Evolutionary conservation across 208 protist species (phyloP).

Genomic region (Trypanosoma melophagium): DNA sequence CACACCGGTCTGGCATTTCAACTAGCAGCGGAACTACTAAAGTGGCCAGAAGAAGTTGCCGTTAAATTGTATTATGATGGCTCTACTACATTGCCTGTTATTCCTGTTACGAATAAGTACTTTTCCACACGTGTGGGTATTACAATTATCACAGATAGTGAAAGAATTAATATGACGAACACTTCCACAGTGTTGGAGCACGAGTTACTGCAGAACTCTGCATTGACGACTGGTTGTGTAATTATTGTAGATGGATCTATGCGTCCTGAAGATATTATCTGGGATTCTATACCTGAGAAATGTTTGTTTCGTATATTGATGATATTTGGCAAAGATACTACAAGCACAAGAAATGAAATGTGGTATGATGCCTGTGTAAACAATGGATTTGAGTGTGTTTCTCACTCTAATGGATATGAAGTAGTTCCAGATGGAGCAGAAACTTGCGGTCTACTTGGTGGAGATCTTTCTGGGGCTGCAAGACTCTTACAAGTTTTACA

Average conservation of each 20-base stretch:
- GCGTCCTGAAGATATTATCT: conserved; percentile 36
- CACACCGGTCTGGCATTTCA: conserved; percentile 4
- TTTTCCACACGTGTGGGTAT: conserved; percentile 21
- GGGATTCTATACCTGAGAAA: conserved; percentile 36
- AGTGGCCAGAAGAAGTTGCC: conserved; percentile 25
- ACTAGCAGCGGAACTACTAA: conserved; percentile 28
- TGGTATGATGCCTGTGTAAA: conserved; percentile 37
- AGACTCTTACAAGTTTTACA: conserved; percentile 56
- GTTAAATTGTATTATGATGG: background rate
- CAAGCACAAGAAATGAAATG: conserved; percentile 4
- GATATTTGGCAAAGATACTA: conserved; percentile 8
- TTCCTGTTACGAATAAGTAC: conserved; percentile 35
- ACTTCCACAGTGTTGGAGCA: background rate
- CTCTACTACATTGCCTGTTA: background rate
- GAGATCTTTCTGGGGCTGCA: conserved; percentile 37
- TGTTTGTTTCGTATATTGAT: conserved; percentile 44
- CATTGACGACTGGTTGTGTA: conserved; percentile 34
- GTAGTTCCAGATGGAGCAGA: conserved; percentile 18
- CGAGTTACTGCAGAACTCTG: conserved; percentile 4
- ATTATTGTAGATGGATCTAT: conserved; percentile 36
- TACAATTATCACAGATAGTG: background rate
- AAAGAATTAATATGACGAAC: background rate
- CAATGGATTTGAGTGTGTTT: conserved; percentile 40
- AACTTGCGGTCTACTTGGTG: conserved; percentile 37
- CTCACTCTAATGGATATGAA: conserved; percentile 22